Conservation (phyloP, 192 early-diverging fungal genomes). For the Coemansia sp. region DNA sequence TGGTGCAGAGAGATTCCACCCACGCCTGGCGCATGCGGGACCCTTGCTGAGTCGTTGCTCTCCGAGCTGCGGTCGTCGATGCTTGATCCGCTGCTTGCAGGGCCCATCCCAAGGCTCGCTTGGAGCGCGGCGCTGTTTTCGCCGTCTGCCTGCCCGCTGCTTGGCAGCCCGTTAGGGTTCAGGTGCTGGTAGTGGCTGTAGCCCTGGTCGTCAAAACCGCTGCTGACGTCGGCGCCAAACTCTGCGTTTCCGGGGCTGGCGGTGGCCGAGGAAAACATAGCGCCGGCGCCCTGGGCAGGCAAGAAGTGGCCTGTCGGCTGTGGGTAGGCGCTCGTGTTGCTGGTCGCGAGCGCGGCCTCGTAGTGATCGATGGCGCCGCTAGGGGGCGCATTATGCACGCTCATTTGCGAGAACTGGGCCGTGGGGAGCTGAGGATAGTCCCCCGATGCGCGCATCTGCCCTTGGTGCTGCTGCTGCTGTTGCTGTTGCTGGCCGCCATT, state of each 20-base stretch:
- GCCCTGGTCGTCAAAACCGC: constrained; percentile 45
- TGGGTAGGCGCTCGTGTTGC: constrained; percentile 30
- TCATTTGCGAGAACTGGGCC: constrained; percentile 29
- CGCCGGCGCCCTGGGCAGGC: constrained; percentile 2
- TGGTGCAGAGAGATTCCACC: constrained; percentile 26
- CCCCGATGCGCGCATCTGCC: constrained; percentile 3
- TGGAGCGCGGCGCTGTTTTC: constrained; percentile 14
- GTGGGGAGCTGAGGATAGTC: constrained; percentile 18
- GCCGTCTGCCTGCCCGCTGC: constrained; percentile 1
- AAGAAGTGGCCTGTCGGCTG: constrained; percentile 21
- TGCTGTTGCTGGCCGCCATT: constrained; percentile 16
- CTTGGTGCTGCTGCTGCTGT: constrained; percentile 11
- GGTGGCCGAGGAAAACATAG: not conserved
- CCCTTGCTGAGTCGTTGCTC: constrained; percentile 25
- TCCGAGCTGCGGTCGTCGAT: constrained; percentile 23
- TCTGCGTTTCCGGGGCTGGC: constrained; percentile 22
- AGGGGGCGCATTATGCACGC: constrained; percentile 8
- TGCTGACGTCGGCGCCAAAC: constrained; percentile 40
- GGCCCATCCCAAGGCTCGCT: not conserved
- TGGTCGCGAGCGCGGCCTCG: not conserved
- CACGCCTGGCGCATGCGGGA: constrained; percentile 14
- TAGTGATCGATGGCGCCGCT: not conserved
- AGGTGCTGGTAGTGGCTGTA: constrained; percentile 41
- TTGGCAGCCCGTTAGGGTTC: constrained; percentile 6
- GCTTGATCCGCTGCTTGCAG: constrained; percentile 34